phyloP scores from a whole-genome alignment of 2,329 filamentous ascomycete genomes.

The Colletotrichum sublineola region DNA sequence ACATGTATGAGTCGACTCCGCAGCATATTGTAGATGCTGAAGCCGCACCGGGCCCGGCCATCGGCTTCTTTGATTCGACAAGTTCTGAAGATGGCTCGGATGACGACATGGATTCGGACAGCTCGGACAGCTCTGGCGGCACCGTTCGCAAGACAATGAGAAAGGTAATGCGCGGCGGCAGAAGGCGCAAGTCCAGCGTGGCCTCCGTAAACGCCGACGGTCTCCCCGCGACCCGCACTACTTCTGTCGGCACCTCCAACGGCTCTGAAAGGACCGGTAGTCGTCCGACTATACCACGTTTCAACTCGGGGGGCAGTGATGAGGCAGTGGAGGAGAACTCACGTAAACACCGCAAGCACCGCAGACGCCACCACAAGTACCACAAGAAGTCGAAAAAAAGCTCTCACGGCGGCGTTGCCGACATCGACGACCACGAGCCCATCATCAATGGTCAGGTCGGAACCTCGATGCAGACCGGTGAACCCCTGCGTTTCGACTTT shows the following conservation, averaged over 20 bases:
- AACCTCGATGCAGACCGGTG: slow-evolving; percentile 50
- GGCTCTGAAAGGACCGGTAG: slow-evolving; percentile 56
- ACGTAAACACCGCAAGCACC: slow-evolving; percentile 51
- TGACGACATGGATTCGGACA: slow-evolving; percentile 78
- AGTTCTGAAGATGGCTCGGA: slow-evolving; percentile 68
- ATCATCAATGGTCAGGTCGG: slow-evolving; percentile 51
- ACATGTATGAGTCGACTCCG: slow-evolving; percentile 92
- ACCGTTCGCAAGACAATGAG: slow-evolving; percentile 83
- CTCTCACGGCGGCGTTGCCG: slow-evolving; percentile 53
- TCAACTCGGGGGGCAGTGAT: slow-evolving; percentile 56
- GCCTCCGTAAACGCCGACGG: slow-evolving; percentile 72
- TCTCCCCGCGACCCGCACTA: slow-evolving; percentile 52
- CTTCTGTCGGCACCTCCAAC: slow-evolving; percentile 59
- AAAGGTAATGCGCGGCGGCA: slow-evolving; percentile 77
- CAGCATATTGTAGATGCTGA: slow-evolving; percentile 95
- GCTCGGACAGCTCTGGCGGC: slow-evolving; percentile 65
- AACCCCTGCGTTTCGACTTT: slow-evolving; percentile 71
- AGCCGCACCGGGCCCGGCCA: slow-evolving; percentile 85
- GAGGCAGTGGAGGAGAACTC: slow-evolving; percentile 60
- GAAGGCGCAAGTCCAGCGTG: slow-evolving; percentile 82
- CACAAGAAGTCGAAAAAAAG: slow-evolving; percentile 61
- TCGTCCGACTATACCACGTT: slow-evolving; percentile 52
- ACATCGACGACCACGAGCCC: slow-evolving; percentile 45
- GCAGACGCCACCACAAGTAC: slow-evolving; percentile 56
- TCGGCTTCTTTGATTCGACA: slow-evolving; percentile 83